phyloP scores from a whole-genome alignment of 2,329 filamentous ascomycete genomes.

The Monosporascus sp. region DNA sequence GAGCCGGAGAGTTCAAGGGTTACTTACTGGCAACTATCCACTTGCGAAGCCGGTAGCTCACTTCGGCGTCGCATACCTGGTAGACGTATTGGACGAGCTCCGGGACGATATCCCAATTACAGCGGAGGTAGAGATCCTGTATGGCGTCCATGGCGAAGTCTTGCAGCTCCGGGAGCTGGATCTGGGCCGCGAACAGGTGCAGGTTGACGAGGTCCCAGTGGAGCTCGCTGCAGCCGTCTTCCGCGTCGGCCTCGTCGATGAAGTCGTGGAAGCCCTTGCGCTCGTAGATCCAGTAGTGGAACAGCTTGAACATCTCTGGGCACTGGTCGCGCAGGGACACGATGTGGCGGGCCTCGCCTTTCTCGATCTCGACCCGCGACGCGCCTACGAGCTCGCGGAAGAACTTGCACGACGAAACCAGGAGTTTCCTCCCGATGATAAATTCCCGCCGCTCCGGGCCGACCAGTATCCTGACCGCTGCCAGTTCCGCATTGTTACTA shows the following conservation, averaged over 20 bases:
- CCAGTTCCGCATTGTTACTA: slow-evolving; percentile 9
- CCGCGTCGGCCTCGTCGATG: slow-evolving; percentile 21
- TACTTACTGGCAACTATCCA: slow-evolving; percentile 48
- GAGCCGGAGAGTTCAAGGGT: background rate
- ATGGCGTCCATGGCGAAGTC: slow-evolving; percentile 54
- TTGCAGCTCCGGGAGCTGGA: slow-evolving; percentile 46
- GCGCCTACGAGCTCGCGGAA: slow-evolving; percentile 22
- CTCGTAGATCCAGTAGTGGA: slow-evolving; percentile 28
- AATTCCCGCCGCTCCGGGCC: slow-evolving; percentile 24
- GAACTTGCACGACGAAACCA: slow-evolving; percentile 22
- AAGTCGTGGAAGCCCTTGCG: slow-evolving; percentile 20
- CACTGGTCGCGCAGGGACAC: slow-evolving; percentile 27
- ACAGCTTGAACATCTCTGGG: slow-evolving; percentile 29
- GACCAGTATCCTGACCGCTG: slow-evolving; percentile 26
- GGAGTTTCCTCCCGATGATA: slow-evolving; percentile 22
- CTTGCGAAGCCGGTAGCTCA: slow-evolving; percentile 48
- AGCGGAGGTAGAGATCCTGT: slow-evolving; percentile 53
- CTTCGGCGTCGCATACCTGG: slow-evolving; percentile 43
- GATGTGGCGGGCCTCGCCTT: slow-evolving; percentile 16
- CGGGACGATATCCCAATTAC: slow-evolving; percentile 53
- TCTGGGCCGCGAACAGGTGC: slow-evolving; percentile 51
- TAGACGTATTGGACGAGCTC: slow-evolving; percentile 49
- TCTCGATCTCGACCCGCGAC: slow-evolving; percentile 18
- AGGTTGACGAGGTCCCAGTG: slow-evolving; percentile 53
- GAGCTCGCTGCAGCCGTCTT: slow-evolving; percentile 31